Evolutionary conservation across 305 asterid species (phyloP).

Genomic region (Fraxinus xanthoxyloides): DNA sequence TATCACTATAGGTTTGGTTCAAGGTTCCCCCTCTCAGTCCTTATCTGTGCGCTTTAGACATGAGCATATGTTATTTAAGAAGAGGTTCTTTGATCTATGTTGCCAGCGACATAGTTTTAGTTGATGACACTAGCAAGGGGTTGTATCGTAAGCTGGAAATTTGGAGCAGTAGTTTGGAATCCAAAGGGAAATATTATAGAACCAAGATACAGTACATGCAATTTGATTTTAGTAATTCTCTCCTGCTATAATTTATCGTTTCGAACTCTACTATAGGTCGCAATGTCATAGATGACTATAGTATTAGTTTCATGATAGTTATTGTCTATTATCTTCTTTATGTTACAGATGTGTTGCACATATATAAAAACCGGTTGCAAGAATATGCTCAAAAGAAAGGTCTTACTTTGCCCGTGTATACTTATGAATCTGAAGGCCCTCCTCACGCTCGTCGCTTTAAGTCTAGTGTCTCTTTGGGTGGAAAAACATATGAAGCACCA

Average conservation of each 20-base stretch:
- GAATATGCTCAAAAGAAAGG: slow-evolving; percentile 61
- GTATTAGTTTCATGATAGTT: background rate
- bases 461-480: slow-evolving; percentile 56
- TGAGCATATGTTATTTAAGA: background rate
- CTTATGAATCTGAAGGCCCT: slow-evolving; percentile 66
- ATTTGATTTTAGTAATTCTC: background rate
- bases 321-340: background rate
- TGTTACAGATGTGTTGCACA: slow-evolving; percentile 40
- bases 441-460: slow-evolving; percentile 68
- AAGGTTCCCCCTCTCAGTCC: background rate
- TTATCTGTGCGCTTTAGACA: background rate
- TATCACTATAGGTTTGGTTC: background rate
- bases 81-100: background rate
- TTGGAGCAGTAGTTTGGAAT: background rate
- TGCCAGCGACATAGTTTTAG: background rate
- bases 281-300: background rate
- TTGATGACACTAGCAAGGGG: background rate
- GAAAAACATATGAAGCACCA: slow-evolving; percentile 40
- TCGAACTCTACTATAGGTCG: background rate
- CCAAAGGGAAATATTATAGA: background rate
- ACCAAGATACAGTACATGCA: background rate
- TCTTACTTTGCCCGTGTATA: slow-evolving; percentile 56
- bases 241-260: background rate
- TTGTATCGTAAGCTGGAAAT: background rate
- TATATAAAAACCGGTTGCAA: slow-evolving; percentile 71